Evolutionary conservation across 139 green algal species (phyloP), one percentile per base, ranked within the genome.

Genomic region (Eudorina sp.): DNA sequence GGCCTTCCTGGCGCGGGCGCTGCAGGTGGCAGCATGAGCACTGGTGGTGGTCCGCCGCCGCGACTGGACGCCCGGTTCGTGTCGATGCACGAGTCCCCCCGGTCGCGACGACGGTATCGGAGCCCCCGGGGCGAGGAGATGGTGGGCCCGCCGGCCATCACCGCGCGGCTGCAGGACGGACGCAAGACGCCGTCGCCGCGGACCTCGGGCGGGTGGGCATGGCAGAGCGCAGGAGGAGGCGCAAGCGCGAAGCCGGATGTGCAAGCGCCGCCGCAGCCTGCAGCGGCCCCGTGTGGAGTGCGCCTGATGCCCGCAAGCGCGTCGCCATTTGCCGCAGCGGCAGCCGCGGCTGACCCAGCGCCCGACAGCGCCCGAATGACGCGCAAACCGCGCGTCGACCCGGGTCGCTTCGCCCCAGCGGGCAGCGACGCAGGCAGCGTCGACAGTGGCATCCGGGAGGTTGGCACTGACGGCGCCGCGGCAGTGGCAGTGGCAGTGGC

Each of bases 121-220:
- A 84, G 70, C 53, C 84, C 84, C 2, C 72, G 55, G 25, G 70
- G 70, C 21, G 72, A 76, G 62, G 84, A 89, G 21, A 62, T 40
- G 51, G 18, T 86, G 41, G 72, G 84, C 18, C 84, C 70, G 62
- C 84, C 84, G 11, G 72, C 84, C 53, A 40, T 89, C 72, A 89
- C 84, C 4, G 72, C 84, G 0, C 70, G 72, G 36, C 53, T 89
- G 14, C 31, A 64, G 45, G 72, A 89, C 53, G 84, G 73, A 29
- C 29, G 53, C 40, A 89, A 89, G 84, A 83, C 70, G 41, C 84
- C 84, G 6, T 84, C 72, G 41, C 72, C 84, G n/a, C 53, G 72
- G 21, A 74, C 70, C 31, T 46, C 53, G 4, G 41, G 53, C 16
- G 53, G 21, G 16, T 38, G 53, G 36, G 8, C 31, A 3, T 84